Evolutionary conservation across 768 basidiomycete species (phyloP).

Genomic region (Rhizopogon rudus): DNA sequence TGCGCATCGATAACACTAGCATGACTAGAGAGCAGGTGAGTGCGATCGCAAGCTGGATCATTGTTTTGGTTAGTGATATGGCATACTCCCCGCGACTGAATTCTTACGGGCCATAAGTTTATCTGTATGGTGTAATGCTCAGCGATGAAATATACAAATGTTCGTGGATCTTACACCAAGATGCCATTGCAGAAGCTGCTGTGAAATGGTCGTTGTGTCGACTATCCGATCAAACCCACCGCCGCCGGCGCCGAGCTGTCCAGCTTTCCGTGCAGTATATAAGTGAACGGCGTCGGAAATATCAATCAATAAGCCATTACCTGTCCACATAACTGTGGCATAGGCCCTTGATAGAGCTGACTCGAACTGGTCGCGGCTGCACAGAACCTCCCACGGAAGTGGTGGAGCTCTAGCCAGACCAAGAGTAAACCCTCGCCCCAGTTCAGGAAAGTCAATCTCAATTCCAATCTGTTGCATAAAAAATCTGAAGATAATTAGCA

Average conservation of each 20-base stretch:
- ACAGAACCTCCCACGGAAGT: background rate
- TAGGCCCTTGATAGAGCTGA: background rate
- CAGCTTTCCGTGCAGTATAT: slow-evolving; percentile 1
- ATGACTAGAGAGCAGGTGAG: slow-evolving; percentile 4
- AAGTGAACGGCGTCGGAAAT: background rate
- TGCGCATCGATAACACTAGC: background rate
- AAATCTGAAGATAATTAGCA: background rate
- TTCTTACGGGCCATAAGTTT: slow-evolving; percentile 11
- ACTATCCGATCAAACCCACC: slow-evolving; percentile 6
- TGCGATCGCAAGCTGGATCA: slow-evolving; percentile 3
- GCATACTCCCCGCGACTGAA: background rate
- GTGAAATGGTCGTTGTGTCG: slow-evolving; percentile 4
- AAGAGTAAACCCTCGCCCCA: accelerated
- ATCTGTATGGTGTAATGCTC: background rate
- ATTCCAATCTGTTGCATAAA: background rate
- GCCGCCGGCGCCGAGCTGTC: slow-evolving; percentile 2
- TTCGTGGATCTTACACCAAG: slow-evolving; percentile 8
- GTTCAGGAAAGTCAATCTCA: background rate
- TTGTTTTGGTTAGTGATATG: background rate
- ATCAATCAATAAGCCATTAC: background rate
- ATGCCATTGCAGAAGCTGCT: slow-evolving; percentile 6
- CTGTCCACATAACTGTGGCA: slow-evolving; percentile 8
- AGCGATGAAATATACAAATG: background rate
- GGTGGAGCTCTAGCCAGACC: background rate
- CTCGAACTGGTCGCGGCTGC: background rate